A percentile compares a stretch with the other conserved stretches of the same genome.
Conservation (phyloP, 179 eudicot species). For the Silene vulgaris region DNA sequence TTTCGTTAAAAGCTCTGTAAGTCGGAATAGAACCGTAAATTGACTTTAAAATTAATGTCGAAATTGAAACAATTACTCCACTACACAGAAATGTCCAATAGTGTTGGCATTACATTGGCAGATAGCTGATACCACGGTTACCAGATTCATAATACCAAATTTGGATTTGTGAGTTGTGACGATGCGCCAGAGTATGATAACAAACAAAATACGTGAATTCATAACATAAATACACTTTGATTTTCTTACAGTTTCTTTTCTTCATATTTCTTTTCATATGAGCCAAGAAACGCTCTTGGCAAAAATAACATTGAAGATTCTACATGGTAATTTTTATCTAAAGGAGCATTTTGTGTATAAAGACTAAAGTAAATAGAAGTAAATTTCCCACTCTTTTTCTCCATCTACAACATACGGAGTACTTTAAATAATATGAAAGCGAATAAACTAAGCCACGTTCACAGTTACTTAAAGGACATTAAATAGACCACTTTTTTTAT, state of each 20-base stretch:
- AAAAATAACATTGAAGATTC: neutral
- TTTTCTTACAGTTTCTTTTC: neutral
- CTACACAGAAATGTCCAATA: conserved; percentile 10
- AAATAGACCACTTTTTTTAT: too few relatives aligned
- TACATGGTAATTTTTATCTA: neutral
- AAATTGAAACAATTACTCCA: conserved; percentile 13
- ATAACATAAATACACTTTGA: neutral
- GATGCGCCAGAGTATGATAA: neutral
- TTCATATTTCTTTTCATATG: neutral
- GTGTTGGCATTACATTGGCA: neutral
- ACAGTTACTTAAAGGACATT: neutral
- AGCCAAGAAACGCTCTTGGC: neutral
- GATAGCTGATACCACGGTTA: neutral
- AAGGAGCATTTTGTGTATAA: neutral
- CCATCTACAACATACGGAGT: neutral
- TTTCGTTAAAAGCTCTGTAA: conserved; percentile 22
- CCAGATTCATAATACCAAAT: neutral
- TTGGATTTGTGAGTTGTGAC: neutral
- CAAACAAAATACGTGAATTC: neutral
- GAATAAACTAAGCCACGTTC: neutral
- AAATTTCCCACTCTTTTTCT: neutral
- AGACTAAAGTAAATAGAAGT: neutral
- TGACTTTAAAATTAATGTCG: neutral
- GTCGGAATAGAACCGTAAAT: conserved; percentile 11
- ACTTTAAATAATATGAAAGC: too few relatives aligned